Conservation (phyloP, 768 basidiomycete genomes). For the Lentinula edodes region DNA sequence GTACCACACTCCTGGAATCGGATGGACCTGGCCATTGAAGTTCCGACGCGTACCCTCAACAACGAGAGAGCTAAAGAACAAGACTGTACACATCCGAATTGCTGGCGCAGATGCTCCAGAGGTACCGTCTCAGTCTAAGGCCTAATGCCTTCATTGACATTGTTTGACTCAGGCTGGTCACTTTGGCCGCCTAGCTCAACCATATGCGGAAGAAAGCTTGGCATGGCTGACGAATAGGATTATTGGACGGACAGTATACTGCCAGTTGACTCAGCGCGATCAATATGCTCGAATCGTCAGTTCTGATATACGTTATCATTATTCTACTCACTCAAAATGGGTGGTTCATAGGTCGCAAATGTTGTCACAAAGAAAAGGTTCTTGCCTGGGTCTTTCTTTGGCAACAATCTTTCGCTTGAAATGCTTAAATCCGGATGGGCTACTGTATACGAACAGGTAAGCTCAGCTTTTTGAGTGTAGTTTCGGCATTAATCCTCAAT, state of each 20-base stretch:
- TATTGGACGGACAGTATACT: slow-evolving; percentile 55
- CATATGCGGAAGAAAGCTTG: slow-evolving; percentile 66
- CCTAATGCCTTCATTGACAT: background rate
- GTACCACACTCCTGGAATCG: slow-evolving; percentile 78
- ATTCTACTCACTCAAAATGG: background rate
- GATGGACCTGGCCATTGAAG: slow-evolving; percentile 71
- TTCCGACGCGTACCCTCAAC: slow-evolving; percentile 56
- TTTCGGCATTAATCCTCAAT: background rate
- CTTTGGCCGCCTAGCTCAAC: slow-evolving; percentile 79
- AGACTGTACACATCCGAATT: slow-evolving; percentile 84
- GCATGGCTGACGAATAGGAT: slow-evolving; percentile 62
- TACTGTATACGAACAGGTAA: slow-evolving; percentile 63
- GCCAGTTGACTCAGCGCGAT: slow-evolving; percentile 71
- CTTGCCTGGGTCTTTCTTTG: slow-evolving; percentile 45
- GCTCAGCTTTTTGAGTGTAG: background rate
- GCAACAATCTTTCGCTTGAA: slow-evolving; percentile 52
- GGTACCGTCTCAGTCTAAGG: slow-evolving; percentile 28
- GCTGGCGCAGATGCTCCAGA: slow-evolving; percentile 94
- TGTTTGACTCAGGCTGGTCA: slow-evolving; percentile 55
- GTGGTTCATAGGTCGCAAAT: slow-evolving; percentile 52
- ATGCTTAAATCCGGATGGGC: slow-evolving; percentile 82
- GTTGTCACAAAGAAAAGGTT: slow-evolving; percentile 50
- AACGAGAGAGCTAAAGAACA: slow-evolving; percentile 63
- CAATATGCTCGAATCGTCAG: slow-evolving; percentile 81
- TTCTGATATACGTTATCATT: slow-evolving; percentile 9